Conservation (phyloP, 805 yeast genomes). For the Yarrowia sp. region DNA sequence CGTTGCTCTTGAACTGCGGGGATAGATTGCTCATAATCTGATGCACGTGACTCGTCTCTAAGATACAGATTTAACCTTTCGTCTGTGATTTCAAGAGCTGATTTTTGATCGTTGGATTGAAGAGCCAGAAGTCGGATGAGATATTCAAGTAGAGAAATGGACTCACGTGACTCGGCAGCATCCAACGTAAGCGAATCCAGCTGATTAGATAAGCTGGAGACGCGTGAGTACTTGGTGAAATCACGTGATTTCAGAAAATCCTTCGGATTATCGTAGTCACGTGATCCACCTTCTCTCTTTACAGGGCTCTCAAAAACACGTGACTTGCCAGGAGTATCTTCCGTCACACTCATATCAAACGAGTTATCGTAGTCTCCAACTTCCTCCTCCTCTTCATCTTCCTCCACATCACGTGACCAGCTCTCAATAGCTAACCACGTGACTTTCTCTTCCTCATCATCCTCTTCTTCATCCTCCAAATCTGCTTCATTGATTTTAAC, state of each 20-base stretch:
- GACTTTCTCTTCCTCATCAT: constrained; percentile 28
- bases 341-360: constrained; percentile 37
- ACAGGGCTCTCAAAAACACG: not conserved
- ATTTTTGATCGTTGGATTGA: constrained; percentile 57
- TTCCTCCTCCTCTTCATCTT: constrained; percentile 41
- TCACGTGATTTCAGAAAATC: not conserved
- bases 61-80: constrained; percentile 62
- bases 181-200: not conserved
- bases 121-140: constrained; percentile 56
- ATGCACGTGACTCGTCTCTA: constrained; percentile 48
- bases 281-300: not conserved
- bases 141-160: constrained; percentile 63
- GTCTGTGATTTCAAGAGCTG: constrained; percentile 57
- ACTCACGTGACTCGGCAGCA: constrained; percentile 33
- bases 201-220: not conserved
- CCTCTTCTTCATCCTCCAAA: constrained; percentile 27
- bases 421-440: constrained; percentile 29
- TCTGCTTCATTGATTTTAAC: constrained; percentile 46
- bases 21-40: not conserved
- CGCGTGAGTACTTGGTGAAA: constrained; percentile 28
- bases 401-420: constrained; percentile 55
- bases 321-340: constrained; percentile 28
- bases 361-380: constrained; percentile 33
- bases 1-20: not conserved
- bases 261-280: constrained; percentile 1